phyloP scores from a whole-genome alignment of 2,329 filamentous ascomycete genomes.

The Cyphellophora attinorum region DNA sequence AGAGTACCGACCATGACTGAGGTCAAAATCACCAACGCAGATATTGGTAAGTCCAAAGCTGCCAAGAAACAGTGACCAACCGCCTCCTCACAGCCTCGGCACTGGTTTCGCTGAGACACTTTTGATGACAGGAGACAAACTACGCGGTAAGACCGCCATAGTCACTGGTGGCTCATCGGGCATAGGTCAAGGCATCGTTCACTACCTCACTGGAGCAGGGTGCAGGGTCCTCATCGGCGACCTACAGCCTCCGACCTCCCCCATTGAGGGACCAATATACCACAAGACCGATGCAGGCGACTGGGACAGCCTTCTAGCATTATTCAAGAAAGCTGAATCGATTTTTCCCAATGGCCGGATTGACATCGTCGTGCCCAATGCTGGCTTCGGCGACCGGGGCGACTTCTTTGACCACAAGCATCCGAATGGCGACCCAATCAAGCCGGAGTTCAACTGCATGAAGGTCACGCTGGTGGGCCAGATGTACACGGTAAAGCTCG shows the following conservation, averaged over 20 bases:
- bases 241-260: conserved; percentile 4
- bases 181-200: conserved; percentile 29
- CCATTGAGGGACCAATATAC: conserved; percentile 17
- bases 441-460: conserved; percentile 33
- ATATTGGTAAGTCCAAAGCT: too few relatives aligned
- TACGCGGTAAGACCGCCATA: conserved; percentile 10
- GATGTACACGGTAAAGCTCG: conserved; percentile 38
- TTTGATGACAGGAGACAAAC: too few relatives aligned
- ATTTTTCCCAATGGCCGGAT: conserved; percentile 29
- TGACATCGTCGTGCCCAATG: conserved; percentile 40
- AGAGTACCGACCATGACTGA: too few relatives aligned
- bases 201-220: conserved; percentile 27
- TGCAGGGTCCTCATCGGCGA: conserved; percentile 32
- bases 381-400: conserved; percentile 35
- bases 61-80: too few relatives aligned
- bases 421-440: conserved; percentile 26
- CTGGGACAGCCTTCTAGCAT: conserved; percentile 32
- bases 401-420: conserved; percentile 30
- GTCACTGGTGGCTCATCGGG: conserved; percentile 21
- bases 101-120: too few relatives aligned
- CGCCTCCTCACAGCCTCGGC: too few relatives aligned
- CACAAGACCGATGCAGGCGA: conserved; percentile 33
- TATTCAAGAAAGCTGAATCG: conserved; percentile 30
- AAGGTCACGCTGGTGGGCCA: conserved; percentile 32
- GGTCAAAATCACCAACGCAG: too few relatives aligned